These are phyloP conservation scores for Kregervanrija delftensis DNA, from an alignment of 805 yeast genomes.

Conservation along the genomic window DNA sequence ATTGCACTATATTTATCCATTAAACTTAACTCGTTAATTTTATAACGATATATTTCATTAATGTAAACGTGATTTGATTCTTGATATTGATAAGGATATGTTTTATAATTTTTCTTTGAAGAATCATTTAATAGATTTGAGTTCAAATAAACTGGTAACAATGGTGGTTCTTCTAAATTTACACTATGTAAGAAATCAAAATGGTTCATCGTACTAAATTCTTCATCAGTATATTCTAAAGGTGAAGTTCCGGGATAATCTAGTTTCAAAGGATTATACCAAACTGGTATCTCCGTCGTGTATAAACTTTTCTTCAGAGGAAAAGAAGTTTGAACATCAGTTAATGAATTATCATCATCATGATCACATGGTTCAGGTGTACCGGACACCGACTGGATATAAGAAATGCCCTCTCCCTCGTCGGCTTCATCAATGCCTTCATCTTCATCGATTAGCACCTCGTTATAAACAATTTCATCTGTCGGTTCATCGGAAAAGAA, in stretches of 20 bases:
- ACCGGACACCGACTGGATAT: background rate
- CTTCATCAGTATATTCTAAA: slow-evolving; percentile 28
- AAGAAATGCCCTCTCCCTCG: background rate
- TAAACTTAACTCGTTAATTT: slow-evolving; percentile 29
- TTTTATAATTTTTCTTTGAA: slow-evolving; percentile 22
- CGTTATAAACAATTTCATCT: slow-evolving; percentile 17
- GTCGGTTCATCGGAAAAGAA: slow-evolving; percentile 23
- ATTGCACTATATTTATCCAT: slow-evolving; percentile 28
- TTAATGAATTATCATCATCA: background rate
- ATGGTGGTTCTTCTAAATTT: slow-evolving; percentile 28
- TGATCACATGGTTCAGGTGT: background rate
- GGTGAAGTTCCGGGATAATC: slow-evolving; percentile 28
- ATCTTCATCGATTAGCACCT: slow-evolving; percentile 14
- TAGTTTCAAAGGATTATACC: slow-evolving; percentile 24
- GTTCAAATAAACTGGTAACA: slow-evolving; percentile 32
- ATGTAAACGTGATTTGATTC: slow-evolving; percentile 29
- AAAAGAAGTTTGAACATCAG: slow-evolving; percentile 4
- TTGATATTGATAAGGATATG: slow-evolving; percentile 28
- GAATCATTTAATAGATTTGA: slow-evolving; percentile 32
- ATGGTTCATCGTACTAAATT: slow-evolving; percentile 27
- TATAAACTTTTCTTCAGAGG: slow-evolving; percentile 5
- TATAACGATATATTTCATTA: slow-evolving; percentile 25
- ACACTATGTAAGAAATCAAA: slow-evolving; percentile 27
- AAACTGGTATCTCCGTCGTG: slow-evolving; percentile 28
- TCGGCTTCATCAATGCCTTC: slow-evolving; percentile 1